Conservation (phyloP, 306 rosid species). For the Castanospermum australe region DNA sequence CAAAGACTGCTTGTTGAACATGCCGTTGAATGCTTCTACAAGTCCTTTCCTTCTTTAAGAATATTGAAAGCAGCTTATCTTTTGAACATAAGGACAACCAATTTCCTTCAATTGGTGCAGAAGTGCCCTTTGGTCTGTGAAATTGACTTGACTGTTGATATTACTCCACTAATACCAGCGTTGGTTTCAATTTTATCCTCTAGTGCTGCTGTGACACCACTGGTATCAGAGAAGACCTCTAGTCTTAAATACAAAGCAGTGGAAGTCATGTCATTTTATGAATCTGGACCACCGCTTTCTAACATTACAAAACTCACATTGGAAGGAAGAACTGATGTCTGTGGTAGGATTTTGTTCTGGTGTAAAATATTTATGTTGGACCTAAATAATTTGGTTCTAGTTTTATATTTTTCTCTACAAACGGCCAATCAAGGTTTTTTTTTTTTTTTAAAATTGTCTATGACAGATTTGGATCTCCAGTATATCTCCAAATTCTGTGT, state of each 20-base stretch:
- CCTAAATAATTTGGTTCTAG: not conserved
- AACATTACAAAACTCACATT: slow-evolving; percentile 60
- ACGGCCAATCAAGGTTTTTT: not conserved
- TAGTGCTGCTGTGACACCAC: slow-evolving; percentile 33
- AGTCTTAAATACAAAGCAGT: slow-evolving; percentile 14
- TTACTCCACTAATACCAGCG: slow-evolving; percentile 61
- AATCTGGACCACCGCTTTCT: slow-evolving; percentile 38
- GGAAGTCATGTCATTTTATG: slow-evolving; percentile 34
- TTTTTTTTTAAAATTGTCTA: slow-evolving; percentile 1
- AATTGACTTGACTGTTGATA: slow-evolving; percentile 70
- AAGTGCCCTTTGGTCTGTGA: slow-evolving; percentile 58
- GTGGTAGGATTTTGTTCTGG: slow-evolving; percentile 54
- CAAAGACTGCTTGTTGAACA: slow-evolving; percentile 50
- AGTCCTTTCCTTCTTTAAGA: slow-evolving; percentile 68
- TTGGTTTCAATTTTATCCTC: slow-evolving; percentile 46
- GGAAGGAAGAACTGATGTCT: slow-evolving; percentile 78
- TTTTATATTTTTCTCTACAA: not conserved
- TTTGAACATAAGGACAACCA: slow-evolving; percentile 42
- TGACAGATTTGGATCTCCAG: slow-evolving; percentile 63
- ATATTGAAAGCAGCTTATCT: slow-evolving; percentile 66
- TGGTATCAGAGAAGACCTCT: slow-evolving; percentile 34
- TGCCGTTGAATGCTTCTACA: slow-evolving; percentile 60
- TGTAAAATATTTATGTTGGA: not conserved
- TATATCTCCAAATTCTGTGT: slow-evolving; percentile 54
- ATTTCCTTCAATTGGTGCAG: slow-evolving; percentile 45